phyloP scores from a whole-genome alignment of 1,139 yeast genomes.

The Pichia kudriavzevii region DNA sequence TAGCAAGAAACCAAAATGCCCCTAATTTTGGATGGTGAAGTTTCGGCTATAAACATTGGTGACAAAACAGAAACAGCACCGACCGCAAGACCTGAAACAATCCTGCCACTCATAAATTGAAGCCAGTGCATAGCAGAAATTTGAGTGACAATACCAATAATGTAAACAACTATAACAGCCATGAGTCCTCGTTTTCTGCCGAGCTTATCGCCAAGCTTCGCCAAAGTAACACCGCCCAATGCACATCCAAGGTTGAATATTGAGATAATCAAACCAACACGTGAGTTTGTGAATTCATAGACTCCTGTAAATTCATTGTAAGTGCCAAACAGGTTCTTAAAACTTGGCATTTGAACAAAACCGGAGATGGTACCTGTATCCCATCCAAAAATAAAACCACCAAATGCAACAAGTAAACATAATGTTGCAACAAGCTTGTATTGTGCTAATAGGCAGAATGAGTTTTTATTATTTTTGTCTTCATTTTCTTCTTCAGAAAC shows the following conservation, averaged over 20 bases:
- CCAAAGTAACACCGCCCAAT: conserved; percentile 53
- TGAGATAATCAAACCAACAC: conserved; percentile 57
- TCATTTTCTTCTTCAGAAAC: neutral
- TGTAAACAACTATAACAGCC: conserved; percentile 46
- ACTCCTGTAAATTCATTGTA: conserved; percentile 32
- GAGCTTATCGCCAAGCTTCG: conserved; percentile 46
- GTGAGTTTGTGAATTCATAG: conserved; percentile 23
- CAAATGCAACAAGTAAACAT: conserved; percentile 35
- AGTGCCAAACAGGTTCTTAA: conserved; percentile 46
- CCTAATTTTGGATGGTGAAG: conserved; percentile 61
- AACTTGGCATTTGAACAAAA: conserved; percentile 62
- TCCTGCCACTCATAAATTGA: conserved; percentile 53
- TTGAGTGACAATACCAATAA: conserved; percentile 55
- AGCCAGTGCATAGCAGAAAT: conserved; percentile 47
- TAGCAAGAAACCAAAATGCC: conserved; percentile 61
- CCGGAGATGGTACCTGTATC: conserved; percentile 79
- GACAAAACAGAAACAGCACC: conserved; percentile 57
- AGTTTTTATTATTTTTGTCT: neutral
- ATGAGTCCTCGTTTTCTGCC: conserved; percentile 58
- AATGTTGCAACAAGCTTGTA: conserved; percentile 10
- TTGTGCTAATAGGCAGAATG: conserved; percentile 1
- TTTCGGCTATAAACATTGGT: conserved; percentile 61
- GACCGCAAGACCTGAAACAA: conserved; percentile 57
- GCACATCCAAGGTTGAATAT: conserved; percentile 68
- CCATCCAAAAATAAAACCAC: conserved; percentile 67